Conservation (phyloP, 2,329 filamentous ascomycete genomes). For the Paecilomyces fulvus region DNA sequence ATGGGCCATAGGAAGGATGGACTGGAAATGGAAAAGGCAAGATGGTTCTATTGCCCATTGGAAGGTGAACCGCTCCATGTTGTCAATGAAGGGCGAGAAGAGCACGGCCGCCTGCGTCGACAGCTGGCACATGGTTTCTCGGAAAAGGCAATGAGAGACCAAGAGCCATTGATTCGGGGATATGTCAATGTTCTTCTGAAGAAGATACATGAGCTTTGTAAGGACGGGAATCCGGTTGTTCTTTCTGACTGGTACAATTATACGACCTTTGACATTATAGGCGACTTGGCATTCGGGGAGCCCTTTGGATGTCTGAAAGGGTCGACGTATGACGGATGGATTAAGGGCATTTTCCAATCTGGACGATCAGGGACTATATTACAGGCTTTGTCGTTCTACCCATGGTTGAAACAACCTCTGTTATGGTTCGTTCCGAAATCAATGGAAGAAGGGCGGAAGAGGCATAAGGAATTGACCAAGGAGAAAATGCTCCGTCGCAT, state of each 20-base stretch:
- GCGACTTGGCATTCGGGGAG: constrained; percentile 15
- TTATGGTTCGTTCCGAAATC: constrained; percentile 7
- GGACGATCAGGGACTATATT: constrained; percentile 8
- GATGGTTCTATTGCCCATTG: constrained; percentile 9
- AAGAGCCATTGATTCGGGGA: constrained; percentile 25
- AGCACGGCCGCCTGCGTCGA: constrained; percentile 20
- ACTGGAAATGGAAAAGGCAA: constrained; percentile 8
- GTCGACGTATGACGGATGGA: constrained; percentile 19
- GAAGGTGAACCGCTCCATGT: constrained; percentile 8
- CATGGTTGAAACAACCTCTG: constrained; percentile 7
- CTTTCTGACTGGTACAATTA: constrained; percentile 15
- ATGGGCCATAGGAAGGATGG: constrained; percentile 13
- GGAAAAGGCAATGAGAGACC: constrained; percentile 32
- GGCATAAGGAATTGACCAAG: constrained; percentile 6
- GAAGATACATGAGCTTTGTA: background rate
- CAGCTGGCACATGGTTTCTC: constrained; percentile 35
- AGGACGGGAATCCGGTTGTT: constrained; percentile 5
- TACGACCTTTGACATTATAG: constrained; percentile 16
- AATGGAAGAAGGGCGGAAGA: constrained; percentile 6
- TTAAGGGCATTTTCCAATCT: constrained; percentile 8
- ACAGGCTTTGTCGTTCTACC: constrained; percentile 9
- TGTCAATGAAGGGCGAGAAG: constrained; percentile 10
- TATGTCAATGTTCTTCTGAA: constrained; percentile 15
- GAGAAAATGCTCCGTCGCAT: constrained; percentile 11
- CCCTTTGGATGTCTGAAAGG: constrained; percentile 10